Evolutionary conservation across 768 basidiomycete species (phyloP), one percentile per base, ranked within the genome.

Genomic region (Pulveroboletus sp.): DNA sequence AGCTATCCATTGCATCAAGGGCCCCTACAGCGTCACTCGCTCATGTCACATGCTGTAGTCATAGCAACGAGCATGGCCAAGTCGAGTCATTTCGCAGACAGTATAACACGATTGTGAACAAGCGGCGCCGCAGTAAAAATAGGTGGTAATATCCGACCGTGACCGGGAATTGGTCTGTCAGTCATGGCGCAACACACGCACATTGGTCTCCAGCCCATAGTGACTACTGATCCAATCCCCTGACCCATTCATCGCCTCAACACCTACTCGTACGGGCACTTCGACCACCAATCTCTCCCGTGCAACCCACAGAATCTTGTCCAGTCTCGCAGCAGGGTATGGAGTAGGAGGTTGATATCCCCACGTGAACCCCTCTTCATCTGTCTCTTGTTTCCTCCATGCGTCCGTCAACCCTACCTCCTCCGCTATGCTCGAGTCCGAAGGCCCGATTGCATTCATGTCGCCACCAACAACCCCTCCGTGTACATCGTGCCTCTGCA

Each of bases 381-480:
- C 75, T 1, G 70, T 65, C 31, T 76, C 71, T 2, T 66, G 60
- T 28, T 71, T 73, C 35, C 60, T 68, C 79, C 83, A 88, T 35
- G 83, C 80, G 57, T 90, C 88, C 39, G 48, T 46, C 58, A 90
- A 63, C 24, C 79, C 79, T 2, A 75, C 67, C 3, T 73, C 66
- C 31, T 58, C 64, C 11, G 76, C 73, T 27, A 82, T 64, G 33
- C 50, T 54, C 46, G 49, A 51, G 44, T 88, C 85, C 14, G 66
- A 65, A 2, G 67, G 59, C 3, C 68, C 68, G 46, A 88, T 80
- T 39, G 81, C 74, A 54, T 87, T 88, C 83, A 89, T 86, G 57
- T 88, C 86, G 1, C 87, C 87, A 1, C 75, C 76, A 32, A 87
- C 75, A 2, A 89, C 55, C 0, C 84, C 87, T 2, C 81, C 84